A percentile compares a stretch with the other conserved stretches of the same genome.
phyloP scores from a whole-genome alignment of 371 early-diverging fungal species.

The Umbelopsis sp. region DNA sequence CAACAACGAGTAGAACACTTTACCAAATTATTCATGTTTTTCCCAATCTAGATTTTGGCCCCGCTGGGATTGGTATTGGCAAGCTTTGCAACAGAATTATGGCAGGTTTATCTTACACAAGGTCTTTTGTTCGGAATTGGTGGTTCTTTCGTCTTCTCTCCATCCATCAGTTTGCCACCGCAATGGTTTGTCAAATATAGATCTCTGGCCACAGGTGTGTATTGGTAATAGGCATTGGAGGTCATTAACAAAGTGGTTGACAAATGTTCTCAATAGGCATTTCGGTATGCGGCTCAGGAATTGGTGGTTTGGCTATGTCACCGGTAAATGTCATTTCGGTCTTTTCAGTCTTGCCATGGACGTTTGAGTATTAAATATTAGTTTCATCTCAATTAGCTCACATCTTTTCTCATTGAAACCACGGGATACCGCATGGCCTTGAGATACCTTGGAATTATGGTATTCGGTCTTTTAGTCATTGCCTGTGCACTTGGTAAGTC shows the following conservation, averaged over 20 bases:
- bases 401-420: slow-evolving; percentile 48
- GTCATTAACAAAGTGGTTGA: neutral
- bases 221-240: slow-evolving; percentile 58
- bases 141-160: slow-evolving; percentile 58
- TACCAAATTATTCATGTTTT: neutral
- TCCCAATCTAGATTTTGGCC: slow-evolving; percentile 30
- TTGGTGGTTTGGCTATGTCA: slow-evolving; percentile 72
- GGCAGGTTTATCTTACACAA: slow-evolving; percentile 69
- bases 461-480: slow-evolving; percentile 40
- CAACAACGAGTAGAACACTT: neutral
- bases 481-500: slow-evolving; percentile 24
- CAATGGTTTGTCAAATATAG: slow-evolving; percentile 76
- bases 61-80: slow-evolving; percentile 58
- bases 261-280: slow-evolving; percentile 48
- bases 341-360: too few relatives aligned
- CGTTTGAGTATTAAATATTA: too few relatives aligned
- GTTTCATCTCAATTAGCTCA: slow-evolving; percentile 12
- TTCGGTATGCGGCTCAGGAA: slow-evolving; percentile 70
- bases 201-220: slow-evolving; percentile 80
- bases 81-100: slow-evolving; percentile 58
- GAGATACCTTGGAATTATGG: slow-evolving; percentile 42
- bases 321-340: slow-evolving; percentile 38
- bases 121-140: slow-evolving; percentile 65
- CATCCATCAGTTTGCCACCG: slow-evolving; percentile 65
- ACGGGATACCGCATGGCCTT: slow-evolving; percentile 61